Evolutionary conservation across 768 basidiomycete species (phyloP), one percentile per base, ranked within the genome.

Genomic region (Gymnopilus junonius): DNA sequence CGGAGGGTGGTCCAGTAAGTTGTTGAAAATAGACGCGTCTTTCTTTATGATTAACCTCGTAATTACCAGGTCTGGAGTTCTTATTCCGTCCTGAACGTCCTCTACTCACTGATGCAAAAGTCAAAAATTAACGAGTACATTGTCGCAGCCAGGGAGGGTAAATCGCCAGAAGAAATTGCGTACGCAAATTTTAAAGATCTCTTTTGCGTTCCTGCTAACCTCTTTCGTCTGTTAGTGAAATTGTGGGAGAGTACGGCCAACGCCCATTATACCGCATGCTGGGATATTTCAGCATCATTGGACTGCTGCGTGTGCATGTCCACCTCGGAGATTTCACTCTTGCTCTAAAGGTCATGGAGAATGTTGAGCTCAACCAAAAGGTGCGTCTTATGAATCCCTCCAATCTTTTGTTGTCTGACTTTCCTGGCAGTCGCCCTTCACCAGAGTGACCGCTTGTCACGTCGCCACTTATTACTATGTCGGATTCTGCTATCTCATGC

Each of bases 101-200:
- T 99, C 27, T 99, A 99, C 81, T 98, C 95, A 20, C 85, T 99
- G 69, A 96, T 99, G 66, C 97, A 99, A 85, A 99, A 99, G 77
- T 94, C 92, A 5, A 90, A 89, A 75, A 93, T 95, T 77, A 95
- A 96, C 76, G 95, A 98, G 74, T 93, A 95, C 77, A 88, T 99
- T 63, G 73, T 81, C 63, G 96, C 97, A 7, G 85, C 89, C 61
- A 87, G 92, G 69, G 83, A 89, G 66, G 93, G 94, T 25, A 92
- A 92, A 76, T 82, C 86, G 8, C 80, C 85, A 0, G 94, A 95
- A 62, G 93, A 97, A 73, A 90, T 93, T 69, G 88, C 85, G 92
- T 96, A 66, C 65, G 91, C 86, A 7, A 21, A n/a, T 3, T 55
- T 0, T 32, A 31, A 12, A 17, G 5, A 4, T 21, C 34, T n/a